Conservation (phyloP, 208 protist species). For the Plasmodiophora brassicae region DNA sequence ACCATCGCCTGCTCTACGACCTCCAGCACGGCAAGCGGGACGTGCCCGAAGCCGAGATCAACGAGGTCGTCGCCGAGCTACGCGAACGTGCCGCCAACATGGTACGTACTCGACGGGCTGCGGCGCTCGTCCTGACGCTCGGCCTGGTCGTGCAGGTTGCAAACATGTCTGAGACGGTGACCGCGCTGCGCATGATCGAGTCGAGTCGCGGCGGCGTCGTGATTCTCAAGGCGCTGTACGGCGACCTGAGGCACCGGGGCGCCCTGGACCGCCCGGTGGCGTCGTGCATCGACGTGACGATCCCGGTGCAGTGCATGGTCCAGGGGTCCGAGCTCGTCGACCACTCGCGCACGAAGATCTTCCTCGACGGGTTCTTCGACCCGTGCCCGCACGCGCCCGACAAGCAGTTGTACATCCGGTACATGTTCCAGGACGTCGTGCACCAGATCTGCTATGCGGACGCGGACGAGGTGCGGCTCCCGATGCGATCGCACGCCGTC, state of each 20-base stretch:
- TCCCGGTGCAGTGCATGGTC: slow-evolving; percentile 10
- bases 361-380: slow-evolving; percentile 20
- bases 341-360: slow-evolving; percentile 4
- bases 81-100: background rate
- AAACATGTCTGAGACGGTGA: slow-evolving; percentile 7
- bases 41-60: background rate
- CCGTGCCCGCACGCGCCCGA: background rate
- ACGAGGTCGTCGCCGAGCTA: background rate
- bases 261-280: background rate
- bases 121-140: too few relatives aligned
- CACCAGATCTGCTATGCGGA: slow-evolving; percentile 28
- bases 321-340: background rate
- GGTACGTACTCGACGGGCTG: too few relatives aligned
- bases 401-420: background rate
- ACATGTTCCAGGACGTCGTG: background rate
- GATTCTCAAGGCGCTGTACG: slow-evolving; percentile 4
- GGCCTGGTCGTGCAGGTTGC: background rate
- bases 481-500: background rate
- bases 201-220: background rate
- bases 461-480: background rate
- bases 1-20: slow-evolving; percentile 28
- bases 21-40: background rate
- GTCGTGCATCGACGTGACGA: background rate
- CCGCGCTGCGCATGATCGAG: background rate
- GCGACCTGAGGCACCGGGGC: slow-evolving; percentile 4